Base-by-base conservation (phyloP, 371 early-diverging fungal species). In the Fennellomyces sp. region DNA sequence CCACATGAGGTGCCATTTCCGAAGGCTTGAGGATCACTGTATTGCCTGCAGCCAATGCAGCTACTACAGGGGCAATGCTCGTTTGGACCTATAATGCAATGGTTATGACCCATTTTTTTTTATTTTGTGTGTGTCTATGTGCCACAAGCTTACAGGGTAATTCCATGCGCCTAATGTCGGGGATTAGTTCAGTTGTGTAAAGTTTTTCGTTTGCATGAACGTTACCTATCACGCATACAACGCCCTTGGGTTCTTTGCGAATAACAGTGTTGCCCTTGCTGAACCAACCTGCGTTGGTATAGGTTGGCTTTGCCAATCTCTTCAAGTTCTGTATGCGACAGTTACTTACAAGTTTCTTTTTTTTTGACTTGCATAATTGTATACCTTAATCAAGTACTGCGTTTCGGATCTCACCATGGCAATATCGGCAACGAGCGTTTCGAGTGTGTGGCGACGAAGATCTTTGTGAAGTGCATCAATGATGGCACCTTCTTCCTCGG, bases 1-100 rank as follows among this genome's bases (percentile, higher is more conserved):
- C 87, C 0, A 87, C 81, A 63, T 91, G 82, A 8, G 74, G 58
- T 6, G 95, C 70, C 0, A 96, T 73, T 79, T 98, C 97, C 1
- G 95, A 94, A 12, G 94, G 96, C 88, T 97, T 97, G 41, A 95
- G 30, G 12, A 93, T 69, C 36, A 84, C 91, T 12, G 88, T 87
- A 80, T 94, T 93, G 28, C 98, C 98, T 6, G 94, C 94, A 19
- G 94, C 96, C 60, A 98, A 85, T 4, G 97, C 97, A 30, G 92
- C 92, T 4, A 91, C 80, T 6, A 93, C 73, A 10, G 98, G 97
- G 23, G 78, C 60, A 21, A 96, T 57, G 4, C 81, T 35, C 28
- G 96, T 75, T 31, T 88, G 79, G 49, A 79, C 47, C 79, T 78
- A 72, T 28, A 1, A 48, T 13, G n/a, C n/a, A n/a, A n/a, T n/a